Evolutionary conservation across 2,329 filamentous ascomycete genomes (phyloP), one percentile per base, ranked within the genome.

Genomic region (Claviceps sp.): DNA sequence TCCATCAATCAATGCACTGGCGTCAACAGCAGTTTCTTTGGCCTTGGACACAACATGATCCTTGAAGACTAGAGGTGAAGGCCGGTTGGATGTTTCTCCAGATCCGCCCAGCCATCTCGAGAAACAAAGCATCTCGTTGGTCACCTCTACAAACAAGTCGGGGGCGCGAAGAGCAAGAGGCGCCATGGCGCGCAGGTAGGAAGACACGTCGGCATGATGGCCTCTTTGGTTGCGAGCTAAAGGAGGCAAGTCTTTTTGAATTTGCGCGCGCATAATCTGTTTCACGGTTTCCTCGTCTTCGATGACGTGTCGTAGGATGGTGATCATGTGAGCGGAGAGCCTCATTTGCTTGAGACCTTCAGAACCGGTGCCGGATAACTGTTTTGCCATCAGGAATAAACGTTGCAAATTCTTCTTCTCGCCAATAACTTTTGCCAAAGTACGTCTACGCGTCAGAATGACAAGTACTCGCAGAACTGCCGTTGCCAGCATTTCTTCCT

Each of bases 351-450:
- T 75, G 10, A 98, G 77, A 51, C 84, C 84, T 51, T 86, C 80
- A 34, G 89, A 87, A 6, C 87, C 85, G 34, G 82, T 78, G 26
- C 86, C 87, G 19, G 88, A 84, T 54, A 97, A 79, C 65, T 97
- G 91, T 66, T 94, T 95, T 53, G 91, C 82, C 87, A 97, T 95
- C 50, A 96, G 80, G 67, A 98, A 97, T 22, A 98, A 73, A 30
- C 89, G 80, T 62, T 93, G 87, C 48, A 98, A 75, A 60, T 95
- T 94, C 63, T 84, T 86, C 71, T 89, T 95, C 64, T 95, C 86
- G 5, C 88, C 87, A 47, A 97, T 76, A 45, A 78, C 73, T 57
- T 81, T 78, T 2, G 93, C 90, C 55, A 94, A 75, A 14, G 80
- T 73, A 49, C 89, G 84, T 54, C 81, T 80, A 22, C 94, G 81